These are phyloP conservation scores for Lentinula novae-zelandiae DNA, from an alignment of 1,284 basidiomycete species.

Conservation along the genomic window DNA sequence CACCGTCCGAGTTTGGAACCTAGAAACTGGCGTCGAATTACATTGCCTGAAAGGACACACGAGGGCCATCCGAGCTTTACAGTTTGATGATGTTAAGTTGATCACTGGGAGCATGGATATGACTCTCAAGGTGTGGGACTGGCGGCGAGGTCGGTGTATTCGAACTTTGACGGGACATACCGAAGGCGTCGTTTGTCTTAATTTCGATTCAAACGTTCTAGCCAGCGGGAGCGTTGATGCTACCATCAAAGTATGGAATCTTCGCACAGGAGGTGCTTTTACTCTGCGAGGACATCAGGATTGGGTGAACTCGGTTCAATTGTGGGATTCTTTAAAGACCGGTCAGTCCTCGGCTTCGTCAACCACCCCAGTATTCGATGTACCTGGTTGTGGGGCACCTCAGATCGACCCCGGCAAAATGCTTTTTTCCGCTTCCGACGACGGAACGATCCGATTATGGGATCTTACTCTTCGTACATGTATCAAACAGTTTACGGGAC, in stretches of 20 bases:
- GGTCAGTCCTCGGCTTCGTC: slow-evolving; percentile 29
- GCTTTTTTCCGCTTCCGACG: slow-evolving; percentile 96
- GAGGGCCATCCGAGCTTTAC: slow-evolving; percentile 86
- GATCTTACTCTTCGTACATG: slow-evolving; percentile 82
- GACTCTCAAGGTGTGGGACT: slow-evolving; percentile 97
- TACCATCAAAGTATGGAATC: slow-evolving; percentile 95
- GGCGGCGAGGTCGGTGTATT: slow-evolving; percentile 91
- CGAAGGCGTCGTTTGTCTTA: slow-evolving; percentile 88
- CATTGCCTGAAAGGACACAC: slow-evolving; percentile 88
- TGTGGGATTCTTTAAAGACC: slow-evolving; percentile 79
- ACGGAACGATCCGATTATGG: slow-evolving; percentile 93
- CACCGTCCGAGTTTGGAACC: slow-evolving; percentile 94
- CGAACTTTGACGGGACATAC: slow-evolving; percentile 87
- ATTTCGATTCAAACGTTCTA: slow-evolving; percentile 91
- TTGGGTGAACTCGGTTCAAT: slow-evolving; percentile 94
- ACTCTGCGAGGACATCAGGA: slow-evolving; percentile 91
- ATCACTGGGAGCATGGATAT: slow-evolving; percentile 98
- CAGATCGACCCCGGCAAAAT: slow-evolving; percentile 82
- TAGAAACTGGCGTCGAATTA: slow-evolving; percentile 86
- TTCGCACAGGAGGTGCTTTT: slow-evolving; percentile 89
- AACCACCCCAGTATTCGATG: slow-evolving; percentile 34
- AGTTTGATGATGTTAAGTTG: slow-evolving; percentile 95
- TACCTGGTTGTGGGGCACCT: slow-evolving; percentile 31
- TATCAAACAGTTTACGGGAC: slow-evolving; percentile 83
- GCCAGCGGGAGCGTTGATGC: slow-evolving; percentile 89